These are phyloP conservation scores for Rubia yunnanensis DNA, from an alignment of 257 asterid genomes.

Conservation along the genomic window DNA sequence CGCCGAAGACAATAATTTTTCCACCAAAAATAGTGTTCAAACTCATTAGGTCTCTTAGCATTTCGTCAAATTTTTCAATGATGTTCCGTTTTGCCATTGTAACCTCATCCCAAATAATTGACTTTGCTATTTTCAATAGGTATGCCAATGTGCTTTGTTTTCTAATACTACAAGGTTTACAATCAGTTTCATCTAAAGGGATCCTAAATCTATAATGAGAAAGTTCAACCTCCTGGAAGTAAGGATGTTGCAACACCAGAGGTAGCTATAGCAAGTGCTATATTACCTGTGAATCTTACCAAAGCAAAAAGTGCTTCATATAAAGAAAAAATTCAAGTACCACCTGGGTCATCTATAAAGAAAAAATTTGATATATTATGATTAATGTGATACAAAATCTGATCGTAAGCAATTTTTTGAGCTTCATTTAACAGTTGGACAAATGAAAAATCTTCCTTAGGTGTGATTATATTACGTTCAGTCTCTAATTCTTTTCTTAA, in stretches of 20 bases:
- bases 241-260: background rate
- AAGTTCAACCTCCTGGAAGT: background rate
- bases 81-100: too few relatives aligned
- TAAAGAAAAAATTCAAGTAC: background rate
- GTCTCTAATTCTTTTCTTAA: background rate
- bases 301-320: background rate
- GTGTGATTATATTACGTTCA: background rate
- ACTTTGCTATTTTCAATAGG: too few relatives aligned
- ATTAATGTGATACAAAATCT: too few relatives aligned
- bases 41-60: too few relatives aligned
- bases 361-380: background rate
- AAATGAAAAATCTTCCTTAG: background rate
- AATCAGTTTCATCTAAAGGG: background rate
- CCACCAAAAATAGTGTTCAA: too few relatives aligned
- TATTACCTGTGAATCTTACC: background rate
- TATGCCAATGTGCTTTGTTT: background rate
- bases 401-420: background rate
- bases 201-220: background rate
- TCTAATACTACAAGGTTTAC: too few relatives aligned
- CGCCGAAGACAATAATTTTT: too few relatives aligned
- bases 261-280: background rate
- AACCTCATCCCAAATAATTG: too few relatives aligned
- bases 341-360: background rate
- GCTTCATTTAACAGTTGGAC: background rate
- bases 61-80: too few relatives aligned